Evolutionary conservation across 495 filamentous ascomycete genomes (phyloP).

Genomic region (Penicillium waksmanii): DNA sequence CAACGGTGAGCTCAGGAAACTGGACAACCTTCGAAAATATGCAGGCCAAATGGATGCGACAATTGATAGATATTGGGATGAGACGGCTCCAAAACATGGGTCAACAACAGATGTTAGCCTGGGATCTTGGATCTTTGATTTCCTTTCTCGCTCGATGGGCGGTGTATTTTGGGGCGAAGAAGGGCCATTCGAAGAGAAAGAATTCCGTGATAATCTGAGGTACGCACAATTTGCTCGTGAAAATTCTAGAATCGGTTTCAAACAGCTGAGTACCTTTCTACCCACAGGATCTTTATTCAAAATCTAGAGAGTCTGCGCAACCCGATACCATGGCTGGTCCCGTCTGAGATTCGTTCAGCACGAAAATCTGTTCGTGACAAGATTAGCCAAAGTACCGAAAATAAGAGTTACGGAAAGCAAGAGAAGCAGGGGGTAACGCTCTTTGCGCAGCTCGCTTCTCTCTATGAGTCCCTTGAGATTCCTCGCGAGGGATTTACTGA

Average conservation of each 20-base stretch:
- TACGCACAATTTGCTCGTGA: neutral
- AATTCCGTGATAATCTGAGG: neutral
- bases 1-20: constrained; percentile 1
- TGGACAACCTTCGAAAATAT: constrained; percentile 4
- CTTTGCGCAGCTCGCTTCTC: neutral
- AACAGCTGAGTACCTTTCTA: neutral
- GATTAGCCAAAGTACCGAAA: neutral
- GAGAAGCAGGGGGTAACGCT: neutral
- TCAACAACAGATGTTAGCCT: neutral
- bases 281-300: neutral
- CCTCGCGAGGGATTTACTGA: constrained; percentile 1
- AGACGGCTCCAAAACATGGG: neutral
- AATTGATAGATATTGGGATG: constrained; percentile 1
- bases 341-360: constrained; percentile 4
- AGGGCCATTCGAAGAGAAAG: neutral
- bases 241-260: neutral
- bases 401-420: neutral
- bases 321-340: neutral
- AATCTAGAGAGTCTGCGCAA: constrained; percentile 1
- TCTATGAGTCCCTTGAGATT: constrained; percentile 1
- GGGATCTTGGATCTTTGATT: constrained; percentile 1
- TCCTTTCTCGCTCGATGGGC: neutral
- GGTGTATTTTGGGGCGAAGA: constrained; percentile 1
- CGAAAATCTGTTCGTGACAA: neutral
- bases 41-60: neutral